Base-by-base conservation (phyloP, 331 rosid genomes). In the Arachis monticola region DNA sequence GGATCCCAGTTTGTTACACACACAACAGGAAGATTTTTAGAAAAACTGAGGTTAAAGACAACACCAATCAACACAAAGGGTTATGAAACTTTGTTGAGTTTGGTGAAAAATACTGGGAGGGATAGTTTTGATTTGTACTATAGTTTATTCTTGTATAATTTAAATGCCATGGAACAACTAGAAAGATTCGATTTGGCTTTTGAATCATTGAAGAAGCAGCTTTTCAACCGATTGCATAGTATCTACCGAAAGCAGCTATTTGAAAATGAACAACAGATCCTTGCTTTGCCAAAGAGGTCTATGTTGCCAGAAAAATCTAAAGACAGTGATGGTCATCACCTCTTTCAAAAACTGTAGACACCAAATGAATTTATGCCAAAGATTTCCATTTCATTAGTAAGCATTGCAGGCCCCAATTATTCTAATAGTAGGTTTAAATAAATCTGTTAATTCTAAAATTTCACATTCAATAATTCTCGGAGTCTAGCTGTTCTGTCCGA, bases 1-100 rank as follows among this genome's bases (percentile, higher is more conserved):
- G 98, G 96, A 31, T 92, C 98, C 10, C 96, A 90, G 80, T 90
- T 92, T 79, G 86, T 92, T 45, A 90, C 98, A 3, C 96, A 90
- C 71, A 92, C 96, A 1, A 83, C 89, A 66, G 96, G 98, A 52
- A 90, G 98, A 76, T 47, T 90, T 69, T 78, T 92, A 80, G 94
- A 90, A 59, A 90, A 74, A 69, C 66, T 92, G 70, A 79, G 77
- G 13, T 83, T 92, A 87, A 79, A 86, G 76, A 83, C 87, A 5
- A 90, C 96, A 0, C 98, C 94, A 9, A 79, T 87, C 63, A 88
- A 90, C 86, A 92, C 98, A 74, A 87, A 80, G 83, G 98, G 98
- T 5, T 92, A 83, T 1, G 87, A 88, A 60, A 92, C 94, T 82
- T 78, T 92, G 80, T 86, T 92, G 79, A 89, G 81, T 60, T 87